Conservation (phyloP, 192 early-diverging fungal genomes). For the Coemansia sp. region DNA sequence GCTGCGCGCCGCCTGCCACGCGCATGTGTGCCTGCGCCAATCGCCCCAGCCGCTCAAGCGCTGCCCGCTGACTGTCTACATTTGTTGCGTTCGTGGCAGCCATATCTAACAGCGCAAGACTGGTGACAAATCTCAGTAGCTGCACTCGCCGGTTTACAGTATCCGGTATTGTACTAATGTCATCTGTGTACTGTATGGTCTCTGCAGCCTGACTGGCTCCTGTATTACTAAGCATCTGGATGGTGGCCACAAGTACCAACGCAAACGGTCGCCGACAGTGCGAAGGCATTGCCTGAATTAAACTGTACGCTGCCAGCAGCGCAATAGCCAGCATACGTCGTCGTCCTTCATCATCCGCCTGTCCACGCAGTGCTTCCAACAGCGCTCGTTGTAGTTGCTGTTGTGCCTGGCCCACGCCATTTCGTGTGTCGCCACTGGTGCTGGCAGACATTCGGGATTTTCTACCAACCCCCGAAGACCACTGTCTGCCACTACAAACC, state of each 20-base stretch:
- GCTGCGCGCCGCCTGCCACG: not conserved
- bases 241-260: constrained; percentile 1
- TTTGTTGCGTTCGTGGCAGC: not conserved
- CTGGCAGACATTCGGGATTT: too few species aligned
- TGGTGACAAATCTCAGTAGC: constrained; percentile 18
- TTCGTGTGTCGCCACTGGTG: too few species aligned
- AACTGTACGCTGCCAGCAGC: constrained; percentile 1
- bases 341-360: not conserved
- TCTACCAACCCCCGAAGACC: too few species aligned
- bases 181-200: not conserved
- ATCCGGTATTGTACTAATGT: not conserved
- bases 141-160: constrained; percentile 1
- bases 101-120: constrained; percentile 14
- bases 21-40: constrained; percentile 36
- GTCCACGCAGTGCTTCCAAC: not conserved
- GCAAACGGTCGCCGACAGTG: not conserved
- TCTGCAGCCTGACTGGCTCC: not conserved
- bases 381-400: not conserved
- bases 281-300: not conserved
- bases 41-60: constrained; percentile 28
- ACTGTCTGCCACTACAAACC: too few species aligned
- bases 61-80: constrained; percentile 10
- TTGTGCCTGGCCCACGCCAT: not conserved
- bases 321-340: not conserved
- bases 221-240: not conserved